Conservation (phyloP, 352 stramenopile genomes). For the Aphanomyces invadans region DNA sequence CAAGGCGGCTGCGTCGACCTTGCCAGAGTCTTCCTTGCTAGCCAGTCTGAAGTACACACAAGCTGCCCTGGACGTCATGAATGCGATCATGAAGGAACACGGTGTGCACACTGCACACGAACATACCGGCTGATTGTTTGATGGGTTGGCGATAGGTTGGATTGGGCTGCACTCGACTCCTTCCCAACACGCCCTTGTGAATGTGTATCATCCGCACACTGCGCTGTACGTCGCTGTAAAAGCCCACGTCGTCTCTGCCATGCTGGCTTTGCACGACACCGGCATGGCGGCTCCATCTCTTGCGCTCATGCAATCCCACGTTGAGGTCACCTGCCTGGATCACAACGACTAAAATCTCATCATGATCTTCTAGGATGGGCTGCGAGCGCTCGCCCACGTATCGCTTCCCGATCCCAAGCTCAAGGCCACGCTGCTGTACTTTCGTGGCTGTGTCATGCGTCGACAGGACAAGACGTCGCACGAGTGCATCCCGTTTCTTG, state of each 20-base stretch:
- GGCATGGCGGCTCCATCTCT: not conserved
- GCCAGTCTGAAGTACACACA: not conserved
- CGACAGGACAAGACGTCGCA: not conserved
- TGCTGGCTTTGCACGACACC: not conserved
- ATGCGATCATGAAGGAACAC: not conserved
- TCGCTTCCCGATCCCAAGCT: not conserved
- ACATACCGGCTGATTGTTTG: not conserved
- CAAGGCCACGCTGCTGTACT: conserved; percentile 11
- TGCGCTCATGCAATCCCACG: not conserved
- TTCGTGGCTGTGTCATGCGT: conserved; percentile 8
- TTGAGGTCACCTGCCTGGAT: conserved; percentile 14
- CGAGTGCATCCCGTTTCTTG: not conserved
- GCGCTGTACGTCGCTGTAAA: conserved; percentile 1
- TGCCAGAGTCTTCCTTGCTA: not conserved
- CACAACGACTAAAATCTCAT: not conserved
- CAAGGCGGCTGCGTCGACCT: not conserved
- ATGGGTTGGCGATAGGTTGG: not conserved
- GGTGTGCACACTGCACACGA: not conserved
- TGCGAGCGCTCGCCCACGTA: not conserved
- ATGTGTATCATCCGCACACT: conserved; percentile 12
- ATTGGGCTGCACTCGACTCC: conserved; percentile 7
- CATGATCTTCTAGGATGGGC: conserved; percentile 1
- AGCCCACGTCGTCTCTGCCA: not conserved
- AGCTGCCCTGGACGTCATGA: not conserved
- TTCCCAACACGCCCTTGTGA: not conserved